These are phyloP conservation scores for Phytopythium kandeliae DNA, from an alignment of 352 stramenopile genomes.

Conservation along the genomic window DNA sequence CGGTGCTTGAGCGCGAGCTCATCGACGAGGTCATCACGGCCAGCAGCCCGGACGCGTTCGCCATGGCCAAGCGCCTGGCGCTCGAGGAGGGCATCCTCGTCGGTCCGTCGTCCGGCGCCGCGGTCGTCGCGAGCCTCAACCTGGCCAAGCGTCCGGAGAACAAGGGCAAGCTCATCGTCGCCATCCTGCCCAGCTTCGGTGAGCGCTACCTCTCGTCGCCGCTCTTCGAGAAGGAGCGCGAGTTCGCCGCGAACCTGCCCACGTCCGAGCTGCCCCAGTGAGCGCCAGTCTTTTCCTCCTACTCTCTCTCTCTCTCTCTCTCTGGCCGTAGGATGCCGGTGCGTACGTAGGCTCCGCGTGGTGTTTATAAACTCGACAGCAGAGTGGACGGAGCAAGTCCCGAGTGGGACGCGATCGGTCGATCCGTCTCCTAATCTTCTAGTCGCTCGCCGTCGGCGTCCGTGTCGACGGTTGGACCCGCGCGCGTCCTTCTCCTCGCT, in stretches of 20 bases:
- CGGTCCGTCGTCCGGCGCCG: slow-evolving; percentile 82
- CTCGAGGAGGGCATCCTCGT: slow-evolving; percentile 85
- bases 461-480: no score
- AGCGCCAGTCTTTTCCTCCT: no score
- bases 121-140: slow-evolving; percentile 79
- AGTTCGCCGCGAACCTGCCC: slow-evolving; percentile 57
- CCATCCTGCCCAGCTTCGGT: slow-evolving; percentile 88
- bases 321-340: no score
- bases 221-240: slow-evolving; percentile 75
- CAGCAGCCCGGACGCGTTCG: slow-evolving; percentile 77
- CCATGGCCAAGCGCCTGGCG: slow-evolving; percentile 81
- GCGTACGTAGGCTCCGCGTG: not conserved
- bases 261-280: slow-evolving; percentile 38
- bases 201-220: slow-evolving; percentile 83
- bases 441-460: no score
- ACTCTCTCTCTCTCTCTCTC: no score
- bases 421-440: no score
- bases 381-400: no score
- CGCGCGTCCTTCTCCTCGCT: no score
- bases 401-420: no score
- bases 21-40: slow-evolving; percentile 89
- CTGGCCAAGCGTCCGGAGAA: slow-evolving; percentile 79
- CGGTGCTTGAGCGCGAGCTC: slow-evolving; percentile 72
- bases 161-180: slow-evolving; percentile 84
- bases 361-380: not conserved